Percentiles rank a stretch among this genome's conserved stretches.
Conservation (phyloP, 2,329 filamentous ascomycete genomes). For the Akanthomyces lecanii region DNA sequence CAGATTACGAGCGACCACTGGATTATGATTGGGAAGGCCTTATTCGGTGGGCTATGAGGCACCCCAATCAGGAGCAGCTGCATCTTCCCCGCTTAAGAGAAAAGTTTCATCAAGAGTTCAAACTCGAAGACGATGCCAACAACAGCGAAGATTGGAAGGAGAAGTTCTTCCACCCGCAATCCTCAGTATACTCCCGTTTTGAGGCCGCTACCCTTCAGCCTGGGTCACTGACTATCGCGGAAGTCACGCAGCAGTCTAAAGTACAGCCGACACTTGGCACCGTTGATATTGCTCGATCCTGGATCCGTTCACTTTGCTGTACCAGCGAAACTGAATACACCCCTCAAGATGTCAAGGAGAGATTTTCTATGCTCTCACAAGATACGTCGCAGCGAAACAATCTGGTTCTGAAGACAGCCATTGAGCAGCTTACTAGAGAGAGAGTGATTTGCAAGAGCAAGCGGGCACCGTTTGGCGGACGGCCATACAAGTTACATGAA, state of each 20-base stretch:
- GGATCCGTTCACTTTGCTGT: slow-evolving; percentile 56
- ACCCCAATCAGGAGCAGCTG: slow-evolving; percentile 42
- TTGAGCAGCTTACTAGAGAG: slow-evolving; percentile 44
- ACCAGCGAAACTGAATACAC: slow-evolving; percentile 48
- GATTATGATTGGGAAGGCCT: slow-evolving; percentile 66
- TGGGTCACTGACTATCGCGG: slow-evolving; percentile 33
- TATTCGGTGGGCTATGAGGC: slow-evolving; percentile 61
- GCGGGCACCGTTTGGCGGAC: slow-evolving; percentile 52
- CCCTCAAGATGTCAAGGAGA: slow-evolving; percentile 44
- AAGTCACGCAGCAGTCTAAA: not conserved
- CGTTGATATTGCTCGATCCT: slow-evolving; percentile 49
- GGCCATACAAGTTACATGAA: slow-evolving; percentile 60
- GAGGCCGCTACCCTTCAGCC: slow-evolving; percentile 50
- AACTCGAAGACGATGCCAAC: slow-evolving; percentile 34
- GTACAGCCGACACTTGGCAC: slow-evolving; percentile 22
- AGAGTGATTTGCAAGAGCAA: slow-evolving; percentile 58
- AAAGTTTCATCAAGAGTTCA: slow-evolving; percentile 41
- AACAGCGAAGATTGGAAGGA: slow-evolving; percentile 47
- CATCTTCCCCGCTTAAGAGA: slow-evolving; percentile 45
- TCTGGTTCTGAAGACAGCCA: slow-evolving; percentile 43
- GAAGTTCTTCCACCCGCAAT: slow-evolving; percentile 49
- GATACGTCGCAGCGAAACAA: slow-evolving; percentile 38
- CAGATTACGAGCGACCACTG: slow-evolving; percentile 60
- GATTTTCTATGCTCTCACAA: slow-evolving; percentile 46
- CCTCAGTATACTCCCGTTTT: slow-evolving; percentile 55